phyloP scores from a whole-genome alignment of 306 rosid genomes.

The Dalbergia cultrata region DNA sequence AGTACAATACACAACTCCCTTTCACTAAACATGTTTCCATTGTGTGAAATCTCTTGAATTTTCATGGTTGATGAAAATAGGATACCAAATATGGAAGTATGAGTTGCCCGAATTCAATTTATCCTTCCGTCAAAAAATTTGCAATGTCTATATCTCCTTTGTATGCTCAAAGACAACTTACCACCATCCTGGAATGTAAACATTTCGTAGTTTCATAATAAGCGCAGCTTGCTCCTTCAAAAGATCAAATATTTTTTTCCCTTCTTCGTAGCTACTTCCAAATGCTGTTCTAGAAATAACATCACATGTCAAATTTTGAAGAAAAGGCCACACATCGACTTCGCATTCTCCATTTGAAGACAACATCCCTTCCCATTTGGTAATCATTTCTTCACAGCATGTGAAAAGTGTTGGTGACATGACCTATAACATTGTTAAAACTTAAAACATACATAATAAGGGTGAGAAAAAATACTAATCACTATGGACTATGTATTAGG shows the following conservation, averaged over 20 bases:
- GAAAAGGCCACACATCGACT: conserved; percentile 54
- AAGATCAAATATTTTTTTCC: conserved; percentile 57
- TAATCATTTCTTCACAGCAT: conserved; percentile 45
- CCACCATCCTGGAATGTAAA: conserved; percentile 68
- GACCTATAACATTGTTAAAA: conserved; percentile 28
- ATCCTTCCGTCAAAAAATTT: no score
- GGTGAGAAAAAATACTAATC: neutral
- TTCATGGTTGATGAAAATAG: no score
- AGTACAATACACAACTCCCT: no score
- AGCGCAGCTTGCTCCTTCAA: conserved; percentile 40
- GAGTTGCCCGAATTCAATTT: no score
- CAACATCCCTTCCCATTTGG: conserved; percentile 51
- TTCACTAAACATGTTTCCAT: no score
- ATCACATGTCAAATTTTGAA: conserved; percentile 48
- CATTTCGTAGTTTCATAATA: neutral
- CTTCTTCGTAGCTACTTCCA: conserved; percentile 63
- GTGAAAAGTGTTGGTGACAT: conserved; percentile 34
- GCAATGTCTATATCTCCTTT: no score
- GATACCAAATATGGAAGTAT: no score
- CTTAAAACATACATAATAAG: neutral
- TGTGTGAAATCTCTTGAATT: no score
- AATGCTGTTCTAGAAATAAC: conserved; percentile 55
- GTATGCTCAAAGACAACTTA: neutral
- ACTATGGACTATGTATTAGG: neutral
- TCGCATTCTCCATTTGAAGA: conserved; percentile 45